Percentiles rank a stretch among this genome's conserved stretches.
These are phyloP conservation scores for Phaeomoniella chlamydospora DNA, from an alignment of 2,329 filamentous ascomycete genomes.

Conservation along the genomic window DNA sequence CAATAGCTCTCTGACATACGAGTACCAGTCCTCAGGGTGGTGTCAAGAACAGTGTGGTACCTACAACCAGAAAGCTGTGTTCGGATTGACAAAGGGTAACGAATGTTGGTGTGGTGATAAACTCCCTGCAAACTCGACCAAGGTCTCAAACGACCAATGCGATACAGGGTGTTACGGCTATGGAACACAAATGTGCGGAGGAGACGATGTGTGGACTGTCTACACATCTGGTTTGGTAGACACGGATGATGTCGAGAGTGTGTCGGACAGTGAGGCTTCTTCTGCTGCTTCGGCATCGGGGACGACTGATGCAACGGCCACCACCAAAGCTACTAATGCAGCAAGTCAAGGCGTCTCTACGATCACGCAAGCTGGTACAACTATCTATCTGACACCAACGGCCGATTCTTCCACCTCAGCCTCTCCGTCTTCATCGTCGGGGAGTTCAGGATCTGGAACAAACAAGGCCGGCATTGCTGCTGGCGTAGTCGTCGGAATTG, in stretches of 20 bases:
- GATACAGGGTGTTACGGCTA: conserved; percentile 51
- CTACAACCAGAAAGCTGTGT: conserved; percentile 36
- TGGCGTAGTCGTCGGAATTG: conserved; percentile 72
- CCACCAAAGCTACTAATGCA: conserved; percentile 10
- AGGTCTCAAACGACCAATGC: conserved; percentile 48
- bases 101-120: conserved; percentile 61
- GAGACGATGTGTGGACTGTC: conserved; percentile 34
- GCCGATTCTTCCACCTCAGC: conserved; percentile 12
- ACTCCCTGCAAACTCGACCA: conserved; percentile 43
- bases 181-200: conserved; percentile 52
- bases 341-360: conserved; percentile 6
- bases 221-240: conserved; percentile 37
- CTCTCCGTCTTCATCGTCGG: conserved; percentile 7
- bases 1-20: conserved; percentile 26
- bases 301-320: conserved; percentile 20
- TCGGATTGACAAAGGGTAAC: conserved; percentile 45
- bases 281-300: conserved; percentile 40
- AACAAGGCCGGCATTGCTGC: conserved; percentile 76
- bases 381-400: conserved; percentile 19
- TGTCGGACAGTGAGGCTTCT: conserved; percentile 22
- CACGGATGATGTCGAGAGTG: conserved; percentile 20
- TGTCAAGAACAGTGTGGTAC: conserved; percentile 38
- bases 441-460: conserved; percentile 26
- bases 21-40: conserved; percentile 39
- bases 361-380: conserved; percentile 15